These are phyloP conservation scores for Xerophyta viscosa DNA, from an alignment of 106 monocot genomes.

Conservation along the genomic window DNA sequence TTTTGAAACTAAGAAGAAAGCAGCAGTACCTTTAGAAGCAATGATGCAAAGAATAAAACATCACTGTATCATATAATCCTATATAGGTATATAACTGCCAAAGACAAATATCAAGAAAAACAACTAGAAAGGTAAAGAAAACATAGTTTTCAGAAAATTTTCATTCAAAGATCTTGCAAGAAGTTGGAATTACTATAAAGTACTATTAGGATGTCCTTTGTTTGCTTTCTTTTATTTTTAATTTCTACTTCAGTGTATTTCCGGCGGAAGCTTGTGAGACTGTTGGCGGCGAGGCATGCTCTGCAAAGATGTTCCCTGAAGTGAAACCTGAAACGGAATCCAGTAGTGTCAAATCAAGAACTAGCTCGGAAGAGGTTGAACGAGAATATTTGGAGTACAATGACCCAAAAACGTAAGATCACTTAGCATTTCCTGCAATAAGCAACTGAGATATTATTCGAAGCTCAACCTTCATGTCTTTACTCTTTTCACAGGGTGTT, in stretches of 20 bases:
- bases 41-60: too few species aligned
- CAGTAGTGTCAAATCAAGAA: background rate
- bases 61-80: too few species aligned
- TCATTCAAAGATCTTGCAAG: too few species aligned
- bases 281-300: conserved; percentile 65
- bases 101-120: too few species aligned
- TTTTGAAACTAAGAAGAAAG: too few species aligned
- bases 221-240: background rate
- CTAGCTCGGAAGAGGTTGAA: conserved; percentile 36
- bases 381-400: conserved; percentile 69
- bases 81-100: too few species aligned
- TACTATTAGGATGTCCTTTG: background rate
- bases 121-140: too few species aligned
- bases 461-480: background rate
- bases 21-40: too few species aligned
- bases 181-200: too few species aligned
- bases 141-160: too few species aligned
- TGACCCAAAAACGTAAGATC: conserved; percentile 63
- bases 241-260: conserved; percentile 48
- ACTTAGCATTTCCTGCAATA: background rate
- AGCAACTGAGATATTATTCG: background rate
- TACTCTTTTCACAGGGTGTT: conserved; percentile 58
- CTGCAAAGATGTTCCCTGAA: conserved; percentile 55
- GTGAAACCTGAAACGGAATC: conserved; percentile 25
- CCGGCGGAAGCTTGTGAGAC: conserved; percentile 86